These are phyloP conservation scores for Pezicula radicicola DNA, from an alignment of 2,329 filamentous ascomycete species.

Conservation along the genomic window DNA sequence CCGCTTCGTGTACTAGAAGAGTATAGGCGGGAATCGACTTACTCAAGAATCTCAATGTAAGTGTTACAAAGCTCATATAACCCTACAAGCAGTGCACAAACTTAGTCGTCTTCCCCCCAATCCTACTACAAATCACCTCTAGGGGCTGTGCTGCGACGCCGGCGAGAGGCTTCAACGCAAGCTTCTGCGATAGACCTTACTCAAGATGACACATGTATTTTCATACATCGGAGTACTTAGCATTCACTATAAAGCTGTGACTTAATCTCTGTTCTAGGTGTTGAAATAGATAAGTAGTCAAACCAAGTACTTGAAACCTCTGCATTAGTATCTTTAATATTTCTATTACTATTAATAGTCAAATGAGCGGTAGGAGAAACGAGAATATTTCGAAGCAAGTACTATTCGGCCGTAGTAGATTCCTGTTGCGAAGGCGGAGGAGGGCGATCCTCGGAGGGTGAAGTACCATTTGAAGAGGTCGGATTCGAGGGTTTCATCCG, in stretches of 20 bases:
- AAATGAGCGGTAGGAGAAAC: too few species aligned
- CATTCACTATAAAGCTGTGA: too few species aligned
- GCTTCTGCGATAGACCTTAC: conserved; percentile 4
- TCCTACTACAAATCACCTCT: conserved; percentile 36
- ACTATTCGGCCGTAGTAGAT: conserved; percentile 96
- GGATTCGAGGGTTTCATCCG: conserved; percentile 75
- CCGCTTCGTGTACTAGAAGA: too few species aligned
- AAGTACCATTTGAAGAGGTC: conserved; percentile 99
- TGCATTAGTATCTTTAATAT: too few species aligned
- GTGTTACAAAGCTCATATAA: conserved; percentile 22
- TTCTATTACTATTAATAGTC: too few species aligned
- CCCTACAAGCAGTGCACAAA: conserved; percentile 26
- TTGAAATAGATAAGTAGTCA: too few species aligned
- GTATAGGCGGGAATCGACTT: conserved; percentile 91
- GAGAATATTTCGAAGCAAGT: too few species aligned
- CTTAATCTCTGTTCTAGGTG: too few species aligned
- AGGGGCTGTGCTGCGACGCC: conserved; percentile 10
- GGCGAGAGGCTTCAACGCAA: conserved; percentile 3
- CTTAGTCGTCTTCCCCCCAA: conserved; percentile 42
- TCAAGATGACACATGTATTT: conserved; percentile 6
- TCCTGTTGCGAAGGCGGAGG: conserved; percentile 55
- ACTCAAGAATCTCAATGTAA: conserved; percentile 89
- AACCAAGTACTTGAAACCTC: too few species aligned
- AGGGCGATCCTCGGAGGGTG: conserved; percentile 85
- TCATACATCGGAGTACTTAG: too few species aligned